Conservation (phyloP, 2,329 filamentous ascomycete genomes). For the Alternaria novae-zelandiae region DNA sequence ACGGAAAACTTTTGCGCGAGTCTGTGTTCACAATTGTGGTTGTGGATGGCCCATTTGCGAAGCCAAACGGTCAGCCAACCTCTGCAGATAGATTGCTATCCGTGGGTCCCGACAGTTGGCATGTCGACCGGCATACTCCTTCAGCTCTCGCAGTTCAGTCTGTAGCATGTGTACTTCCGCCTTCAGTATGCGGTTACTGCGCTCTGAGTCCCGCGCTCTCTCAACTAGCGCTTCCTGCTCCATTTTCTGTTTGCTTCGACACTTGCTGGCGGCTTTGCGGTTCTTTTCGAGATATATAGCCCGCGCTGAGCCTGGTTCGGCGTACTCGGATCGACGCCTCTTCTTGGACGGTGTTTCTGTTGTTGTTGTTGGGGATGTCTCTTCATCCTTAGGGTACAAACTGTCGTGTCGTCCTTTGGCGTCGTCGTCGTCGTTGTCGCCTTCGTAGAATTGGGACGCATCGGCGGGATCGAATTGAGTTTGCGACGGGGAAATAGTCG, state of each 20-base stretch:
- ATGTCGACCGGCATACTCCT: conserved; percentile 34
- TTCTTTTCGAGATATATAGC: conserved; percentile 67
- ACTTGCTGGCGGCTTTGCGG: conserved; percentile 73
- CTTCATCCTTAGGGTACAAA: neutral
- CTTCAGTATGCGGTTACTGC: conserved; percentile 37
- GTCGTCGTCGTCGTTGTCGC: neutral
- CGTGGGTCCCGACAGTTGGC: conserved; percentile 32
- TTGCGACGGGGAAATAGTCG: conserved; percentile 2
- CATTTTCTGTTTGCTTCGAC: conserved; percentile 69
- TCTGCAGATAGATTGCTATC: conserved; percentile 33
- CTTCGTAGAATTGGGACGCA: neutral
- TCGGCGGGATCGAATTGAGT: neutral
- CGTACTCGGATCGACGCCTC: conserved; percentile 16
- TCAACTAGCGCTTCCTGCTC: conserved; percentile 59
- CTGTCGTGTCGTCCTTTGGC: neutral
- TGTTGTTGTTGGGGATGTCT: neutral
- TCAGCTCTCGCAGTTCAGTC: conserved; percentile 27
- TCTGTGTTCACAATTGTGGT: neutral
- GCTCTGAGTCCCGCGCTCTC: conserved; percentile 42
- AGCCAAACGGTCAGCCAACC: conserved; percentile 33
- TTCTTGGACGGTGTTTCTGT: neutral
- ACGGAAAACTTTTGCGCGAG: neutral
- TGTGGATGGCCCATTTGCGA: neutral
- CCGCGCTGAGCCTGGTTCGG: conserved; percentile 35
- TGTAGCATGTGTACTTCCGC: conserved; percentile 35